A percentile compares a stretch with the other conserved stretches of the same genome.
These are phyloP conservation scores for Bocquillonia castaneifolia DNA, from an alignment of 441 rosid species.

Conservation along the genomic window DNA sequence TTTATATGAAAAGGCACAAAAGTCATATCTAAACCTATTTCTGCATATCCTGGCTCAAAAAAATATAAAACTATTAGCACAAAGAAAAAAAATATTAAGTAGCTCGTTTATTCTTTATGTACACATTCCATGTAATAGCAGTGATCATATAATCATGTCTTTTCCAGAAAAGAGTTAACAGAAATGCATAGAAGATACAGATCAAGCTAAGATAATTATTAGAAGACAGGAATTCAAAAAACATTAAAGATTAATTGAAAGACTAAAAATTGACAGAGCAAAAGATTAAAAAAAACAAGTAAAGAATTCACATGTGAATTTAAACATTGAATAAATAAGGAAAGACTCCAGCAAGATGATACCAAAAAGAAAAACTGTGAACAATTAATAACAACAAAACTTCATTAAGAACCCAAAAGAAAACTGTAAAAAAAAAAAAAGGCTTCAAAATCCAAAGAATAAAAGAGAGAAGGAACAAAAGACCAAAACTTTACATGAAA, in stretches of 20 bases:
- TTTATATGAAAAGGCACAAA: not conserved
- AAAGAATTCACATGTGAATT: not conserved
- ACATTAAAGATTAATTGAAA: not conserved
- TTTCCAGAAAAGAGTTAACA: not conserved
- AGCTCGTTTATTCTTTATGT: not conserved
- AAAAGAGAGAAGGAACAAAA: not conserved
- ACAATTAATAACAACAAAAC: not conserved
- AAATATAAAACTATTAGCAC: not conserved
- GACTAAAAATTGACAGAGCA: not conserved
- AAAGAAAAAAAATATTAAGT: not conserved
- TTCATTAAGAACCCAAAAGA: not conserved
- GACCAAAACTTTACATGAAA: not conserved
- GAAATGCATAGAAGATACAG: not conserved
- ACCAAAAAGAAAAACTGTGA: not conserved
- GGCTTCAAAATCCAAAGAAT: not conserved
- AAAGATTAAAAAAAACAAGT: not conserved
- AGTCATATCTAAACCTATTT: conserved; percentile 1
- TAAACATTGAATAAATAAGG: not conserved
- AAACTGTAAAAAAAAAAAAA: not conserved
- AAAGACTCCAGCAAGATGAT: not conserved
- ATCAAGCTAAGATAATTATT: conserved; percentile 1
- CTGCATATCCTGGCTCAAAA: not conserved
- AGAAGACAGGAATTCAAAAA: not conserved
- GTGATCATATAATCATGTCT: not conserved
- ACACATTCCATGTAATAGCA: not conserved